Base-by-base conservation (phyloP, 176 grass and related monocot species). In the Juncus inflexus region DNA sequence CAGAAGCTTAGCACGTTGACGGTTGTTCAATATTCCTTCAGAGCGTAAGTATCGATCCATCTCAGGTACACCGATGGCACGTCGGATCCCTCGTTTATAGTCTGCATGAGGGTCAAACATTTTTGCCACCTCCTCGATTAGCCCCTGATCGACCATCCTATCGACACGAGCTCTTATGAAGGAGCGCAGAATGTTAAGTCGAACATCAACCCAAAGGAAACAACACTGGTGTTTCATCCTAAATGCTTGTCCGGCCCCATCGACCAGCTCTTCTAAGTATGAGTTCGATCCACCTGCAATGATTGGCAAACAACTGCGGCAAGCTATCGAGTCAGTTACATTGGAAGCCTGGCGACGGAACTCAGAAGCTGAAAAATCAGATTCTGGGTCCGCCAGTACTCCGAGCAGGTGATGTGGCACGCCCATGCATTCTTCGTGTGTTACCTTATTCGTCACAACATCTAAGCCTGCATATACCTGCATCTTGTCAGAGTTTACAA, bases 401-500 rank as follows among this genome's bases (percentile, higher is more conserved):
- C 78, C 55, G 19, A 80, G 37, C 9, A 80, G 78, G 62, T 80
- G 70, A 69, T 80, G 78, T 3, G 70, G 78, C 15, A 80, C 70
- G 40, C 42, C 70, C 35, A 7, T 65, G 52, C 42, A n/a, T 40
- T 80, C 78, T 19, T 66, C 62, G 4, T 39, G 35, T 2, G 78
- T 74, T 13, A 74, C 62, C 78, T 80, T 80, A 54, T 80, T 80
- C 14, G 78, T 80, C 35, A 68, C 19, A 6, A 74, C 40, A 10
- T 66, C 12, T 4, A 80, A 53, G 37, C 78, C 78, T 8, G 12
- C 52, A 50, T 80, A 65, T 6, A 80, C 52, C 52, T 80, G 78
- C 40, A 80, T 80, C 61, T 80, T 80, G 78, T 80, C 78, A 51
- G 70, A 60, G 40, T 80, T 80, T 9, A 80, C 28, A 6, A 80